Percentiles rank a stretch among this genome's conserved stretches.
Conservation (phyloP, 1,284 basidiomycete species). For the Ustilago bromivora region DNA sequence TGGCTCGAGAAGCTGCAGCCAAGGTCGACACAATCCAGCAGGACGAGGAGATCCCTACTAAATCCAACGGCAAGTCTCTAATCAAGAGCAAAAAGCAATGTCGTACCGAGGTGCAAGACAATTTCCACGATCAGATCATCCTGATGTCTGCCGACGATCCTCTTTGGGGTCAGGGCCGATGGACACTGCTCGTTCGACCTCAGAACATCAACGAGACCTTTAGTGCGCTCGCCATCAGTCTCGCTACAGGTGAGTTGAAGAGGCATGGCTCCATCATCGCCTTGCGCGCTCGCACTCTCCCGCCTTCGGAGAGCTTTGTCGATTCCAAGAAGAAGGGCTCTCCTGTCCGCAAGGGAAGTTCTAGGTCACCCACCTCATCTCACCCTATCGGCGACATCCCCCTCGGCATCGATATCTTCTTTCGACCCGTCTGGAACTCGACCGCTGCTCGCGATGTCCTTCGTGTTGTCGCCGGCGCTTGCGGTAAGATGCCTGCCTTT, state of each 20-base stretch:
- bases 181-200: conserved; percentile 28
- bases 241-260: conserved; percentile 21
- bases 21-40: conserved; percentile 19
- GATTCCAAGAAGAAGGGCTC: conserved; percentile 23
- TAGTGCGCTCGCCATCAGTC: conserved; percentile 17
- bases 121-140: conserved; percentile 34
- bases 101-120: conserved; percentile 25
- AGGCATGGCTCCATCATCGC: conserved; percentile 21
- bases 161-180: conserved; percentile 35
- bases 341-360: conserved; percentile 6
- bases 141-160: conserved; percentile 20
- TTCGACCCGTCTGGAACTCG: conserved; percentile 29
- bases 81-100: conserved; percentile 36
- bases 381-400: background rate
- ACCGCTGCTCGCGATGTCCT: conserved; percentile 21
- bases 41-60: conserved; percentile 23
- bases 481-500: conserved; percentile 31
- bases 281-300: conserved; percentile 26
- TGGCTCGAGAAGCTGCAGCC: conserved; percentile 1
- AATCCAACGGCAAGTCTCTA: conserved; percentile 2
- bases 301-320: conserved; percentile 8
- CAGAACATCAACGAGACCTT: conserved; percentile 23
- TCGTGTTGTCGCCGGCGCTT: conserved; percentile 11
- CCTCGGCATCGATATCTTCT: conserved; percentile 39
- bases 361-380: conserved; percentile 9